Evolutionary conservation across 2,329 filamentous ascomycete species (phyloP).

Genomic region (Exophiala calicioides): DNA sequence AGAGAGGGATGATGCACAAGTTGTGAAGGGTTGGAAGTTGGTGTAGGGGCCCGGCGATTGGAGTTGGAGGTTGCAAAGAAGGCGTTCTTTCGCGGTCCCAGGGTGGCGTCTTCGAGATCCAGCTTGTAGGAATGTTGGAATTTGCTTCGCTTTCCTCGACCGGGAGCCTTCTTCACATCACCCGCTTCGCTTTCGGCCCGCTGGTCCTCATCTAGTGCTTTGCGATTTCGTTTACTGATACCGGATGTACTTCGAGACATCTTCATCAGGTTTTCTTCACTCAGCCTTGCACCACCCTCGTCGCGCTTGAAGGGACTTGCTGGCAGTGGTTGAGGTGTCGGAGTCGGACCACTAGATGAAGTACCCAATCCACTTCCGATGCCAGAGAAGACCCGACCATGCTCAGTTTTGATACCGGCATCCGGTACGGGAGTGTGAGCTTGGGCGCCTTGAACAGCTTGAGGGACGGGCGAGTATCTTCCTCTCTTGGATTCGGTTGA

Average conservation of each 20-base stretch:
- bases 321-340: slow-evolving; percentile 23
- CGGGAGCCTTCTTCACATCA: slow-evolving; percentile 20
- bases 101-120: slow-evolving; percentile 26
- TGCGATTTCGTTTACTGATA: slow-evolving; percentile 62
- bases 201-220: slow-evolving; percentile 73
- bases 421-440: slow-evolving; percentile 78
- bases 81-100: slow-evolving; percentile 18
- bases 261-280: slow-evolving; percentile 43
- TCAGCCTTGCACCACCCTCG: slow-evolving; percentile 48
- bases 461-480: slow-evolving; percentile 82
- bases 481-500: slow-evolving; percentile 75
- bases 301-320: slow-evolving; percentile 55
- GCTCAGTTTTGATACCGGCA: slow-evolving; percentile 89
- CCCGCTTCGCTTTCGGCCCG: slow-evolving; percentile 66
- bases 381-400: slow-evolving; percentile 93
- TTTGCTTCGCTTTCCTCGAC: slow-evolving; percentile 28
- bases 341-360: slow-evolving; percentile 48
- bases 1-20: slow-evolving; percentile 6
- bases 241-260: slow-evolving; percentile 46
- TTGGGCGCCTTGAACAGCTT: slow-evolving; percentile 91
- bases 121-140: slow-evolving; percentile 30
- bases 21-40: slow-evolving; percentile 21
- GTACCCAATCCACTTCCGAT: slow-evolving; percentile 71
- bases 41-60: slow-evolving; percentile 18
- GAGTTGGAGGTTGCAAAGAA: slow-evolving; percentile 14